These are phyloP conservation scores for Chenopodium album DNA, from an alignment of 148 eudicot genomes.

Conservation along the genomic window DNA sequence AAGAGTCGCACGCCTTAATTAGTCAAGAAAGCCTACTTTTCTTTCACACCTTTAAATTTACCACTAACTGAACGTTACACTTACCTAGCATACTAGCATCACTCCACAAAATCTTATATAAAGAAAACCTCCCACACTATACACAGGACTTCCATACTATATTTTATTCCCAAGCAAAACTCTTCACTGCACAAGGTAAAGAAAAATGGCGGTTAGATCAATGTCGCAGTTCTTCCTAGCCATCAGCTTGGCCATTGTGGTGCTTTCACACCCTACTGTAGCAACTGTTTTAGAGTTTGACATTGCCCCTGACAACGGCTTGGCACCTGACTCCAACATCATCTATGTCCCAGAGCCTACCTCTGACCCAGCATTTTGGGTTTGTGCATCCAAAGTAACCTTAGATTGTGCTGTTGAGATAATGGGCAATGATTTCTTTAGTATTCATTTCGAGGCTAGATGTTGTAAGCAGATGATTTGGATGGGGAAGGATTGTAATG, in stretches of 20 bases:
- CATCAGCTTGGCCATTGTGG: neutral
- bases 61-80: neutral
- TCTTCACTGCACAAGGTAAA: neutral
- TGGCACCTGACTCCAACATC: slow-evolving; percentile 18
- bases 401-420: slow-evolving; percentile 13
- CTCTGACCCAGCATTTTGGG: neutral
- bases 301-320: neutral
- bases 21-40: neutral
- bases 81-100: neutral
- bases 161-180: neutral
- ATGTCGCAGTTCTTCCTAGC: neutral
- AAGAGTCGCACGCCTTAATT: neutral
- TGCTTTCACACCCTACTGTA: neutral
- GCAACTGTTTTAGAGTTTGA: neutral
- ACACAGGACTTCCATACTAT: neutral
- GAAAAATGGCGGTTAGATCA: neutral
- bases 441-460: slow-evolving; percentile 12
- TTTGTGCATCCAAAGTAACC: slow-evolving; percentile 12
- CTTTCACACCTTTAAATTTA: neutral
- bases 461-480: slow-evolving; percentile 14
- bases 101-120: neutral
- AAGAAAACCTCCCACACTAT: neutral
- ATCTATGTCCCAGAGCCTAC: slow-evolving; percentile 11
- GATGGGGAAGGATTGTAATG: slow-evolving; percentile 7
- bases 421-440: slow-evolving; percentile 2